phyloP scores from a whole-genome alignment of 148 eudicot species.

The Cornus controversa region DNA sequence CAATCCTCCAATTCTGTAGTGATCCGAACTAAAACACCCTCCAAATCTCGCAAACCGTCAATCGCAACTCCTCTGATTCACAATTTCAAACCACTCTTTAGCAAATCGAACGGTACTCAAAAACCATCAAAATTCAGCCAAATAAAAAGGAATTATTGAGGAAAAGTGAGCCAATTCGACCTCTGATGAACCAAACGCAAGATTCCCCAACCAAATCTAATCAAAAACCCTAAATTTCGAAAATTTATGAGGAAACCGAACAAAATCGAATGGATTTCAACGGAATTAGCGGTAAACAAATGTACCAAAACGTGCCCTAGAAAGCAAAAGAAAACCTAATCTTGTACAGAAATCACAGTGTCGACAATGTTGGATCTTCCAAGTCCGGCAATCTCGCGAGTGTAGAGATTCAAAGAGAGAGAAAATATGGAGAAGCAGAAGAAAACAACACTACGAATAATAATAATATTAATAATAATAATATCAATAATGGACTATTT shows the following conservation, averaged over 20 bases:
- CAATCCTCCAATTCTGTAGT: background rate
- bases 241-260: background rate
- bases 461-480: background rate
- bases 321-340: background rate
- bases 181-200: conserved; percentile 12
- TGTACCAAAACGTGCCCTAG: background rate
- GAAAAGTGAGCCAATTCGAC: background rate
- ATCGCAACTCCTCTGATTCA: conserved; percentile 3
- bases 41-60: conserved; percentile 6
- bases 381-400: conserved; percentile 13
- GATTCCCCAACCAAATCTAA: conserved; percentile 12
- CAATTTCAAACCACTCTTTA: conserved; percentile 5
- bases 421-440: background rate
- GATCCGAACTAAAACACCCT: background rate
- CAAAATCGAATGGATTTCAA: background rate
- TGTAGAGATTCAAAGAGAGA: background rate
- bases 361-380: conserved; percentile 38
- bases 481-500: too few species aligned
- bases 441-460: background rate
- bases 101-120: background rate
- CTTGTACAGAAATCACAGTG: conserved; percentile 3
- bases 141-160: background rate
- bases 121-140: background rate
- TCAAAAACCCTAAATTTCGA: conserved; percentile 21
- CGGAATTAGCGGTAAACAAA: background rate